A percentile compares a stretch with the other conserved stretches of the same genome.
These are phyloP conservation scores for Mortierella claussenii DNA, from an alignment of 192 early-diverging fungal species.

Conservation along the genomic window DNA sequence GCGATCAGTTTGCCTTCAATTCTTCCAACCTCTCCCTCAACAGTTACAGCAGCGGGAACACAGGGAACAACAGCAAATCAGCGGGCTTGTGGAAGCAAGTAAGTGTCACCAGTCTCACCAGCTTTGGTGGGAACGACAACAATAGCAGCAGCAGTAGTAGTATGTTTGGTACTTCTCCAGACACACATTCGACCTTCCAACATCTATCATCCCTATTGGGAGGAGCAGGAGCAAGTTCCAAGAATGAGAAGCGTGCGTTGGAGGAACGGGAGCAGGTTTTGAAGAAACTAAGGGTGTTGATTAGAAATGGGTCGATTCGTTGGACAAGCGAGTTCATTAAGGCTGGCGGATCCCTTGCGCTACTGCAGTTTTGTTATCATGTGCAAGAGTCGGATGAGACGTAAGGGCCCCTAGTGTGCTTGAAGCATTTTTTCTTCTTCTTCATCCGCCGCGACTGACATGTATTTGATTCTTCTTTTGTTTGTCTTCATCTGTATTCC, in stretches of 20 bases:
- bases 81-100: conserved; percentile 26
- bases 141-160: background rate
- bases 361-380: conserved; percentile 30
- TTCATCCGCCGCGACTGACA: background rate
- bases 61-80: conserved; percentile 1
- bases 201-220: conserved; percentile 23
- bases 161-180: background rate
- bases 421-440: background rate
- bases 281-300: conserved; percentile 41
- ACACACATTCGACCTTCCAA: conserved; percentile 9
- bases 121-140: background rate
- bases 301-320: conserved; percentile 47
- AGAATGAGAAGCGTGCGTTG: conserved; percentile 14
- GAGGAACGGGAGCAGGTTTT: conserved; percentile 45
- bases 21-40: background rate
- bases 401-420: conserved; percentile 5
- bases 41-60: background rate
- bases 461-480: too few species aligned
- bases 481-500: too few species aligned
- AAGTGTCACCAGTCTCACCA: conserved; percentile 15
- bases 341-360: conserved; percentile 27
- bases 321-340: conserved; percentile 53
- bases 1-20: conserved; percentile 11
- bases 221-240: background rate
- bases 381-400: conserved; percentile 35